Percentiles rank a stretch among this genome's conserved stretches.
Evolutionary conservation across 1,284 basidiomycete genomes (phyloP).

Genomic region (Apiotrichum montevideense): DNA sequence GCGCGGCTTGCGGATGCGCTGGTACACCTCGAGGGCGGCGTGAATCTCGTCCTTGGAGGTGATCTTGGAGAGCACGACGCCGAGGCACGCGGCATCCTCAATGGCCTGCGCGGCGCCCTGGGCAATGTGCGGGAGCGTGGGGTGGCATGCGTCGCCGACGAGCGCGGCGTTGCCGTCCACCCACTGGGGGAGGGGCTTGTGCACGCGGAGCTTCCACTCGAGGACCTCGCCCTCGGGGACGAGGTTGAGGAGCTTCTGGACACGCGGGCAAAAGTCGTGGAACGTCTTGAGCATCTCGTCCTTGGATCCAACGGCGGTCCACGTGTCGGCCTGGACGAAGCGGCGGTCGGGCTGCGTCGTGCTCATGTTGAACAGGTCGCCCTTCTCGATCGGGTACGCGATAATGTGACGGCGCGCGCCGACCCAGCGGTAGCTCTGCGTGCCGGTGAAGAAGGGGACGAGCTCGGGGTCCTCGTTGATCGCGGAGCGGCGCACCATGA

Average conservation of each 20-base stretch:
- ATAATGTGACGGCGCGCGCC: conserved; percentile 45
- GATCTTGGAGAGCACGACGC: conserved; percentile 39
- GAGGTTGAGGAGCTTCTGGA: conserved; percentile 42
- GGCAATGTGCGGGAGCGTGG: conserved; percentile 39
- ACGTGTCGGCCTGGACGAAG: conserved; percentile 38
- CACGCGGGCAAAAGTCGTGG: conserved; percentile 40
- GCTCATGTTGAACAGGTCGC: conserved; percentile 43
- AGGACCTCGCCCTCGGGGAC: conserved; percentile 42
- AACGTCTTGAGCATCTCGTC: conserved; percentile 40
- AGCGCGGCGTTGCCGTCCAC: conserved; percentile 33
- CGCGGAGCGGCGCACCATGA: conserved; percentile 36
- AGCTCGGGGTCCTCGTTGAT: conserved; percentile 44
- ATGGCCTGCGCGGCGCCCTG: conserved; percentile 47
- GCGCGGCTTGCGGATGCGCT: conserved; percentile 42
- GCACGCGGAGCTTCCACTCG: conserved; percentile 46
- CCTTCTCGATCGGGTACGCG: conserved; percentile 41
- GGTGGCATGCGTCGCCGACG: conserved; percentile 39
- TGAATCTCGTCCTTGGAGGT: conserved; percentile 37
- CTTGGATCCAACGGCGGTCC: conserved; percentile 42
- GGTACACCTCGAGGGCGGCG: conserved; percentile 36
- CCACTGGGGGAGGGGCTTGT: conserved; percentile 40
- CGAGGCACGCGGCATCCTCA: conserved; percentile 44
- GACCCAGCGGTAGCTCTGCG: conserved; percentile 44
- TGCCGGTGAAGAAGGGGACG: conserved; percentile 36
- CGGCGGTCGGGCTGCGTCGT: conserved; percentile 44